Percentiles rank a stretch among this genome's conserved stretches.
Conservation (phyloP, 345 rosid genomes). For the Trapa bicornis region DNA sequence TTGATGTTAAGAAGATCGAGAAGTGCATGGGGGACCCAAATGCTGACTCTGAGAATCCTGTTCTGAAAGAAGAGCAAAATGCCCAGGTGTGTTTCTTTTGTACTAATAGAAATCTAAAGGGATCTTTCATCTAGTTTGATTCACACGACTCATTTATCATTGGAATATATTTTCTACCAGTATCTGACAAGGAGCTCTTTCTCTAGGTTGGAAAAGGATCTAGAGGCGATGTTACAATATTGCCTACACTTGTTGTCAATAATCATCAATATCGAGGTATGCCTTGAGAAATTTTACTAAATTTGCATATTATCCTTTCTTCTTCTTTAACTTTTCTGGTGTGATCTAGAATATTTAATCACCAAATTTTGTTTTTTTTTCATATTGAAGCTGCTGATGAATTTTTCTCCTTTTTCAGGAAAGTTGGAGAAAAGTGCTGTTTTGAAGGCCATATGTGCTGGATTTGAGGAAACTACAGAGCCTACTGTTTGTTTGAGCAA, state of each 20-base stretch:
- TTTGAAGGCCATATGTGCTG: constrained; percentile 88
- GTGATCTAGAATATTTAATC: neutral
- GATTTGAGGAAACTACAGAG: constrained; percentile 96
- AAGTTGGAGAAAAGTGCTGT: constrained; percentile 89
- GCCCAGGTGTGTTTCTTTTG: constrained; percentile 51
- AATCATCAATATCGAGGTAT: constrained; percentile 90
- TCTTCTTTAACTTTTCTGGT: neutral
- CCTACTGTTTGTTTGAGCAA: constrained; percentile 79
- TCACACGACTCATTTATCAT: neutral
- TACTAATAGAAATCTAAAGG: neutral
- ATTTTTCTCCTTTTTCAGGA: constrained; percentile 35
- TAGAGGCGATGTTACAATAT: constrained; percentile 96
- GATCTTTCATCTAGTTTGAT: neutral
- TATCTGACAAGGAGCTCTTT: constrained; percentile 13
- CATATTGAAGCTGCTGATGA: neutral
- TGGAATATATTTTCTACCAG: constrained; percentile 3
- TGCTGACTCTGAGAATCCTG: constrained; percentile 69
- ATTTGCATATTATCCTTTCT: constrained; percentile 2
- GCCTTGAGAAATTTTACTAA: constrained; percentile 3
- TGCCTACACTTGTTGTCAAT: constrained; percentile 96
- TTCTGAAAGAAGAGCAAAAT: constrained; percentile 87
- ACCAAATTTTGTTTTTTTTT: neutral
- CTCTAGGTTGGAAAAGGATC: constrained; percentile 90
- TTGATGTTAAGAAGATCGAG: constrained; percentile 62
- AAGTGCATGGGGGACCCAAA: constrained; percentile 86